Base-by-base conservation (phyloP, 805 yeast species). In the Peterozyma toletana region DNA sequence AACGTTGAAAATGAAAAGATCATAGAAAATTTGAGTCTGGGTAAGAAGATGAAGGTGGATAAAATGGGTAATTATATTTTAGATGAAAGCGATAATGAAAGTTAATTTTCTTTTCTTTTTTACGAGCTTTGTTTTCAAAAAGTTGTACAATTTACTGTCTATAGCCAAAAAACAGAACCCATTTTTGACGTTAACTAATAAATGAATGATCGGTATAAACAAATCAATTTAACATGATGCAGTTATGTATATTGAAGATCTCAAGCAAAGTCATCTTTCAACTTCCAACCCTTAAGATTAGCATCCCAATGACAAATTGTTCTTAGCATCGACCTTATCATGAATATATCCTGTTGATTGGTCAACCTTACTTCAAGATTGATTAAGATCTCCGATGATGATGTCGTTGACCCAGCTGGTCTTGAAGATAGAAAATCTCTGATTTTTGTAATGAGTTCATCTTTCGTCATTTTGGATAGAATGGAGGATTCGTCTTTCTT, bases 31-130 rank as follows among this genome's bases (percentile, higher is more conserved):
- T 62, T 86, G 40, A 77, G 80, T 11, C 58, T 63, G 5, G 93
- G 91, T 16, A 69, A 73, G 39, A 71, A 78, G n/a, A 62, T 86
- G 50, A 84, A 83, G 58, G 80, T 83, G 83, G 96, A 86, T 58
- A 84, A 80, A 53, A 59, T 86, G 38, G 96, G 96, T 35, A 86
- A 86, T 61, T 86, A 86, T 58, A 80, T 85, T 31, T 58, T 86
- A 34, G 86, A 83, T 13, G 68, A 66, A 44, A 30, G 54, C 51
- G 33, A 29, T 31, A 31, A 31, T 31, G 13, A 31, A 9, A 21
- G 27, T 21, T 21, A 7, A 21, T 21, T 21, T 5, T 4, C 27
- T 21, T 21, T 21, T 21, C 27, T 21, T 21, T 21, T 21, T 4
- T 4, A 4, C 4, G 7, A 21, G 7, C 7, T 21, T 21, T 7